phyloP scores from a whole-genome alignment of 2,329 filamentous ascomycete genomes.

The Scedosporium minutisporum region DNA sequence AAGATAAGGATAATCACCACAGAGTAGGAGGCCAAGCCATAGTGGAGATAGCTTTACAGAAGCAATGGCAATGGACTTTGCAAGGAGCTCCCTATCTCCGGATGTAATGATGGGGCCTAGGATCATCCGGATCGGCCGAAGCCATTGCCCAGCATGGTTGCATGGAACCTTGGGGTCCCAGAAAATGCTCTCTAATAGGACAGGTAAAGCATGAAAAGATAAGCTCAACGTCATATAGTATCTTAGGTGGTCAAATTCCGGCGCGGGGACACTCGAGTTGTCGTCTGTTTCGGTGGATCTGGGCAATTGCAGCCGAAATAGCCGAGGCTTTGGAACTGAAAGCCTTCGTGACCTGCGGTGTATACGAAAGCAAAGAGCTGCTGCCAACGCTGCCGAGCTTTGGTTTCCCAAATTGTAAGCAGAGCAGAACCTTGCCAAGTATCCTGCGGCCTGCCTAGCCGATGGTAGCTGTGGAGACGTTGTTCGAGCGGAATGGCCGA shows the following conservation, averaged over 20 bases:
- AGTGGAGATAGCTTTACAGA: neutral
- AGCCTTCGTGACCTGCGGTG: neutral
- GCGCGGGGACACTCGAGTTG: neutral
- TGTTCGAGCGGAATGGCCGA: neutral
- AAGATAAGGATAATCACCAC: neutral
- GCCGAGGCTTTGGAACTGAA: neutral
- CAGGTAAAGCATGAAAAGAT: neutral
- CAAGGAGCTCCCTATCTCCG: neutral
- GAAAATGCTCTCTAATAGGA: neutral
- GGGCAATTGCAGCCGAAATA: neutral
- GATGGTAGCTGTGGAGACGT: neutral
- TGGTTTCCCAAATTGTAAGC: neutral
- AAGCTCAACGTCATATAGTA: neutral
- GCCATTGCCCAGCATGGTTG: neutral
- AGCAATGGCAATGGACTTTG: neutral
- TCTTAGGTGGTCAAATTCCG: neutral
- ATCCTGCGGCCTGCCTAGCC: neutral
- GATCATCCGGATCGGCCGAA: neutral
- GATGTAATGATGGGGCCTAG: neutral
- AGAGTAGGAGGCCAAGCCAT: neutral
- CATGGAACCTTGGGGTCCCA: neutral
- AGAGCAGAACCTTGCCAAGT: neutral
- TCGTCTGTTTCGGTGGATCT: neutral
- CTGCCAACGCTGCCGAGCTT: neutral
- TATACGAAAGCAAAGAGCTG: neutral